Evolutionary conservation across 2,329 filamentous ascomycete genomes (phyloP).

Genomic region (Cladophialophora carrionii): DNA sequence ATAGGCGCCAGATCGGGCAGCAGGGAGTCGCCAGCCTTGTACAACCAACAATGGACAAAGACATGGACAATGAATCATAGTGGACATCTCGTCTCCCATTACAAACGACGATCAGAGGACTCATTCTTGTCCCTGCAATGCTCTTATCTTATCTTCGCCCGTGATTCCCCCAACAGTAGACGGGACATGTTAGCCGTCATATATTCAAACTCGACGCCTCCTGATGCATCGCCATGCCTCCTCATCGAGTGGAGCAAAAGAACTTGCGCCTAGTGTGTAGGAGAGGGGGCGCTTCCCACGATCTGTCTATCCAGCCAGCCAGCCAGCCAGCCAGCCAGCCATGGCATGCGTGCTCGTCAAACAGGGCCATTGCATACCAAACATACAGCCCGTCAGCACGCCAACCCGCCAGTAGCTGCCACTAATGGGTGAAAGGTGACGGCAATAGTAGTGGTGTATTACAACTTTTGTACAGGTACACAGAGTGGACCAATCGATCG

Average conservation of each 20-base stretch:
- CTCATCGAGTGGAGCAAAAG: not conserved
- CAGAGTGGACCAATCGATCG: not conserved
- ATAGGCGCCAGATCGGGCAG: not conserved
- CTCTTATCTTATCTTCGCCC: not conserved
- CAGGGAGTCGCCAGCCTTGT: not conserved
- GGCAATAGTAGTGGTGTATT: not conserved
- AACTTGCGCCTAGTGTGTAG: too few species aligned
- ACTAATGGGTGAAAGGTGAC: not conserved
- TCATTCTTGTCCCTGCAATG: not conserved
- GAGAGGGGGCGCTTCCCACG: not conserved
- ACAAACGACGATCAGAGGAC: not conserved
- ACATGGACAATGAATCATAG: not conserved
- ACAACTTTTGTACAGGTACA: constrained; percentile 2
- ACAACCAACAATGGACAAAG: not conserved
- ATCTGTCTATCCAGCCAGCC: not conserved
- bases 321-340: not conserved
- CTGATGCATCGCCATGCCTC: not conserved
- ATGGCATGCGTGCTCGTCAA: not conserved
- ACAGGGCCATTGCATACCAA: not conserved
- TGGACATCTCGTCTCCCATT: not conserved
- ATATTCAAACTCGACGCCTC: too few species aligned
- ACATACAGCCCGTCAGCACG: too few species aligned
- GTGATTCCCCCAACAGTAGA: not conserved
- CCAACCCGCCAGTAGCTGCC: too few species aligned
- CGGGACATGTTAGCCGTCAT: constrained; percentile 36